Evolutionary conservation across 2,329 filamentous ascomycete species (phyloP), one percentile per base, ranked within the genome.

Genomic region (Madurella mycetomatis): DNA sequence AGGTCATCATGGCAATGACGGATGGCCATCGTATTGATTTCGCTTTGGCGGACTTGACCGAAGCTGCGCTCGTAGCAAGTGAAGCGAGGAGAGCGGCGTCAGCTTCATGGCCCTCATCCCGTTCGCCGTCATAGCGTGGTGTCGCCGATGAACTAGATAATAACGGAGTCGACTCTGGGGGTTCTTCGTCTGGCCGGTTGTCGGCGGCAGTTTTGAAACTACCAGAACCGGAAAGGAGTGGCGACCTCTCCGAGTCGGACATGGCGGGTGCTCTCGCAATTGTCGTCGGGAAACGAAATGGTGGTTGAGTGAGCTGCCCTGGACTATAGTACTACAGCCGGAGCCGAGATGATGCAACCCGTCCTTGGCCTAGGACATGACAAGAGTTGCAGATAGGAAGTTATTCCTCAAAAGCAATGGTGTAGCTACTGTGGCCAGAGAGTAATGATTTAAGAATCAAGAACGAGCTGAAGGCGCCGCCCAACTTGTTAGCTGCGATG

Each of bases 1-100:
- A 73, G 2, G 87, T 54, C 1, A 79, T 62, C 57, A 96, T 82
- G 31, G 92, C 87, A 39, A 95, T 77, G 32, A 90, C 76, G 39
- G 87, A 92, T 9, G 90, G 86, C 90, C 90, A 95, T 73, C 85
- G 76, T 60, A 76, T 74, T 59, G 72, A 70, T 54, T 72, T 66
- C 40, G 67, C 69, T 54, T 72, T 75, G 5, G 65, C 59, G 5
- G 59, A 55, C 18, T 60, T 62, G 42, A 52, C 13, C 15, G 64
- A 64, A 61, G 25, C 60, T 60, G 47, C 56, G 19, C 49, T 39
- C 4, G 54, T 39, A 19, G 50, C 32, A 17, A 42, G 65, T 18
- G 71, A 65, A 51, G 65, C 64, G 47, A 66, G 53, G 12, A 71
- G 71, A 15, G 60, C 64, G n/a, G 54, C 55, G 32, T 68, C 69